These are phyloP conservation scores for Metschnikowia borealis DNA, from an alignment of 805 yeast genomes.

Conservation along the genomic window DNA sequence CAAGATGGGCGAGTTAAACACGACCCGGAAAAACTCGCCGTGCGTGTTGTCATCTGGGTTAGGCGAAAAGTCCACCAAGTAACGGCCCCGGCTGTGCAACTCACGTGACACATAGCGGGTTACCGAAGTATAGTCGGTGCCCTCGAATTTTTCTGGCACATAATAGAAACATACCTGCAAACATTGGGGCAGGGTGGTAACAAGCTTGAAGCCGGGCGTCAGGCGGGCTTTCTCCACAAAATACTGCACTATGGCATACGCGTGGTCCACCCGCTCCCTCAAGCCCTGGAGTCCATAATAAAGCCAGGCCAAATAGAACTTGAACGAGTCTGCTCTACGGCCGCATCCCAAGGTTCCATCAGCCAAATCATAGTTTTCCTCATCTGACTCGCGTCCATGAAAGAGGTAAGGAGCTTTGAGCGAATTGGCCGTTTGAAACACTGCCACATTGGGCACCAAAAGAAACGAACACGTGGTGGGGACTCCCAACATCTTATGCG, in stretches of 20 bases:
- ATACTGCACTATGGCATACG: slow-evolving; percentile 60
- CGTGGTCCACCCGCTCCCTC: slow-evolving; percentile 65
- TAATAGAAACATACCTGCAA: slow-evolving; percentile 81
- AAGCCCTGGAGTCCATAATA: slow-evolving; percentile 73
- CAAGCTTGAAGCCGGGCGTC: slow-evolving; percentile 48
- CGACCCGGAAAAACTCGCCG: slow-evolving; percentile 84
- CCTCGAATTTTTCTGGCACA: slow-evolving; percentile 38
- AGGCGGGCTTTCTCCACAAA: slow-evolving; percentile 44
- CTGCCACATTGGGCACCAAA: slow-evolving; percentile 61
- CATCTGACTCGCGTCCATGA: slow-evolving; percentile 52
- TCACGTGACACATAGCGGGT: slow-evolving; percentile 62
- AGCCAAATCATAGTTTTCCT: slow-evolving; percentile 68
- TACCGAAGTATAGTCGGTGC: slow-evolving; percentile 37
- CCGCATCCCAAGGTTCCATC: slow-evolving; percentile 95
- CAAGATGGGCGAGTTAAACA: slow-evolving; percentile 66
- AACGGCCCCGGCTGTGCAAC: slow-evolving; percentile 60
- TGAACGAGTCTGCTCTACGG: slow-evolving; percentile 76
- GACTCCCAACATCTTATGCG: slow-evolving; percentile 87
- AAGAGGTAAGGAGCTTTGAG: slow-evolving; percentile 76
- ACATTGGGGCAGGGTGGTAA: slow-evolving; percentile 65
- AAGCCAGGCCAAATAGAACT: slow-evolving; percentile 75
- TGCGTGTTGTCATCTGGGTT: slow-evolving; percentile 46
- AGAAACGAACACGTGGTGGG: slow-evolving; percentile 75
- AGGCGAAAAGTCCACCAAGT: slow-evolving; percentile 77
- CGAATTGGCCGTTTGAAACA: slow-evolving; percentile 70